phyloP scores from a whole-genome alignment of 2,329 filamentous ascomycete species.

The Plectosphaerella sp. region DNA sequence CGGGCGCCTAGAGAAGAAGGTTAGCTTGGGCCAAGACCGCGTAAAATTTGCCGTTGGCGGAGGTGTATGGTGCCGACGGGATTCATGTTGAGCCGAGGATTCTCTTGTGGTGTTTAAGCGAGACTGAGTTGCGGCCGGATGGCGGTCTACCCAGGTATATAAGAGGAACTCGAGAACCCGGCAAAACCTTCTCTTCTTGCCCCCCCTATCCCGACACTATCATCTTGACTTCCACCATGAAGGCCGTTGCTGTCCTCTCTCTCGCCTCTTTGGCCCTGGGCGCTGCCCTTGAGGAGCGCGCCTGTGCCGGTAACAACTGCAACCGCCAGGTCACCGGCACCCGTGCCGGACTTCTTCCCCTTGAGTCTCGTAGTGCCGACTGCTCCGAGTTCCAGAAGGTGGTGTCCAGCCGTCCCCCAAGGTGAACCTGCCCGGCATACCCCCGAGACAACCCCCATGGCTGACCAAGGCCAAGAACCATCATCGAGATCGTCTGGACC shows the following conservation, averaged over 20 bases:
- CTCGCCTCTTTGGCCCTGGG: slow-evolving; percentile 30
- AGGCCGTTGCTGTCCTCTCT: slow-evolving; percentile 31
- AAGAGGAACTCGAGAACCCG: no score
- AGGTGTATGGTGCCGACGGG: not conserved
- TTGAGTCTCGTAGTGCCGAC: slow-evolving; percentile 27
- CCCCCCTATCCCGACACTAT: not conserved
- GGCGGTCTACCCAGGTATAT: no score
- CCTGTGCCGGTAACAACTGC: slow-evolving; percentile 40
- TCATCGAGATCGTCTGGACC: no score
- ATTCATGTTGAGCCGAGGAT: not conserved
- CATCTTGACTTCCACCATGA: slow-evolving; percentile 28
- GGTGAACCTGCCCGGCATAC: not conserved
- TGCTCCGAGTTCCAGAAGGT: slow-evolving; percentile 32
- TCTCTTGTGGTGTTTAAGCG: not conserved
- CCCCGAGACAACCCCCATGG: not conserved
- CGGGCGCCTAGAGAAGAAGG: not conserved
- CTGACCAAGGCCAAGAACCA: not conserved
- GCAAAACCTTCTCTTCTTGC: no score
- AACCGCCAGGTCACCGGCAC: slow-evolving; percentile 41
- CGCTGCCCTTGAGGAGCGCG: slow-evolving; percentile 27
- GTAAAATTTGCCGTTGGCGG: not conserved
- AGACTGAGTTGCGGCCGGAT: not conserved
- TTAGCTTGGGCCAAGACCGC: not conserved
- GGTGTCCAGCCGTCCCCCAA: no score
- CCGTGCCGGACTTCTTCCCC: slow-evolving; percentile 26